Evolutionary conservation across 2,329 filamentous ascomycete genomes (phyloP), one percentile per base, ranked within the genome.

Genomic region (Cercospora brassicicola): DNA sequence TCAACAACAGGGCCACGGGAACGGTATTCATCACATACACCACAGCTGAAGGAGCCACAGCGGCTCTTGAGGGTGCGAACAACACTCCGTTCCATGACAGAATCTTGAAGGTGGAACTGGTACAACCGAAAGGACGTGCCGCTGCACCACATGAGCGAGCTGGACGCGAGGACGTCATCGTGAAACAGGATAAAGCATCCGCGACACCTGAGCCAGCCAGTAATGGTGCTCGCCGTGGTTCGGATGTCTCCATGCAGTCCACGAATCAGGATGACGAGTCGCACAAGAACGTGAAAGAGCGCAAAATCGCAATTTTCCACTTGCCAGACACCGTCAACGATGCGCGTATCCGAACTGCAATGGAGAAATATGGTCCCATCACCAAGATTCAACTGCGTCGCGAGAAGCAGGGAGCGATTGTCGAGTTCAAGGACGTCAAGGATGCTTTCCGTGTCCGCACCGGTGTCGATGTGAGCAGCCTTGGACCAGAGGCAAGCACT

Each of bases 301-400:
- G 93, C 62, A 95, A 92, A 0, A 85, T 98, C 60, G 90, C 90
- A 9, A 83, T 99, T 30, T 87, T 97, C 80, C 91, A 94, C 70
- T 83, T 99, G 0, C 93, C 95, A 0, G 95, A 98, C 76, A 98
- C 94, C 0, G 88, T 98, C 75, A 97, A 96, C 72, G 92, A 96
- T 75, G 88, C 91, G 1, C 92, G 94, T 31, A 88, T 99, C 64
- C 88, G 88, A 55, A 85, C 89, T 0, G 82, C 96, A 2, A 88
- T 91, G 8, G 90, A 93, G 73, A 85, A 88, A 1, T 85, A 89
- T 55, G 93, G 93, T 0, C 79, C 85, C 1, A 84, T 97, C 26
- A 84, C 89, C 71, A 94, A 94, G 78, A 84, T 98, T 3, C 85
- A 91, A 11, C 84, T 97, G 10, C 89, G 93, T 56, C 92, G 93